These are phyloP conservation scores for Euphorbia peplus DNA, from an alignment of 345 rosid species.

Conservation along the genomic window DNA sequence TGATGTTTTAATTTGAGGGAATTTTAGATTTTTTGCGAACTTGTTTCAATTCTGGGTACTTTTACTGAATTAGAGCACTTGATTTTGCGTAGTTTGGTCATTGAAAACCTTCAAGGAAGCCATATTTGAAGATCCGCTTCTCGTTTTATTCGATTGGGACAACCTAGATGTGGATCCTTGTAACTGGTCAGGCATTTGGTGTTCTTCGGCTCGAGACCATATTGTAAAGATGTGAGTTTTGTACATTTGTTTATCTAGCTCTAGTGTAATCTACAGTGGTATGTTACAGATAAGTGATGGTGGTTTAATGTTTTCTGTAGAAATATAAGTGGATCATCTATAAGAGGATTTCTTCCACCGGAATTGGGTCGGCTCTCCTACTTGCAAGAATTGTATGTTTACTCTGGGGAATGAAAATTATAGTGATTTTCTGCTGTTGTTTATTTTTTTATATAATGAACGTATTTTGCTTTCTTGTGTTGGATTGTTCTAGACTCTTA, in stretches of 20 bases:
- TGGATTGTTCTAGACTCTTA: slow-evolving; percentile 54
- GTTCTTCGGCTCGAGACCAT: slow-evolving; percentile 57
- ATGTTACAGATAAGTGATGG: slow-evolving; percentile 12
- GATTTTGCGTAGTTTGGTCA: slow-evolving; percentile 51
- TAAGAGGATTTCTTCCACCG: slow-evolving; percentile 82
- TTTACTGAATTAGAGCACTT: slow-evolving; percentile 25
- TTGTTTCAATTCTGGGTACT: background rate
- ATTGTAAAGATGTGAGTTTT: slow-evolving; percentile 71
- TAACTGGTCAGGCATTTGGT: slow-evolving; percentile 69
- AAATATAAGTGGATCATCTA: slow-evolving; percentile 63
- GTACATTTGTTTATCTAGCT: background rate
- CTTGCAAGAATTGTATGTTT: slow-evolving; percentile 73
- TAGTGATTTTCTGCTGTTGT: background rate
- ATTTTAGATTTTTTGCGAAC: too few species aligned
- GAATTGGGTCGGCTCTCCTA: slow-evolving; percentile 68
- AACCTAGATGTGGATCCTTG: slow-evolving; percentile 80
- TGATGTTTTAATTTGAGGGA: too few species aligned
- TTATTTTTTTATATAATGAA: background rate
- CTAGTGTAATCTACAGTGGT: background rate
- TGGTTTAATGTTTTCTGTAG: slow-evolving; percentile 40
- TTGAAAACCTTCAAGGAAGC: slow-evolving; percentile 79
- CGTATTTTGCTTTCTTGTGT: slow-evolving; percentile 14
- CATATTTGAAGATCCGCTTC: slow-evolving; percentile 76
- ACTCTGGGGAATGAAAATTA: background rate
- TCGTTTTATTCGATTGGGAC: slow-evolving; percentile 82